These are phyloP conservation scores for Termitomyces sp. DNA, from an alignment of 768 basidiomycete genomes.

Conservation along the genomic window DNA sequence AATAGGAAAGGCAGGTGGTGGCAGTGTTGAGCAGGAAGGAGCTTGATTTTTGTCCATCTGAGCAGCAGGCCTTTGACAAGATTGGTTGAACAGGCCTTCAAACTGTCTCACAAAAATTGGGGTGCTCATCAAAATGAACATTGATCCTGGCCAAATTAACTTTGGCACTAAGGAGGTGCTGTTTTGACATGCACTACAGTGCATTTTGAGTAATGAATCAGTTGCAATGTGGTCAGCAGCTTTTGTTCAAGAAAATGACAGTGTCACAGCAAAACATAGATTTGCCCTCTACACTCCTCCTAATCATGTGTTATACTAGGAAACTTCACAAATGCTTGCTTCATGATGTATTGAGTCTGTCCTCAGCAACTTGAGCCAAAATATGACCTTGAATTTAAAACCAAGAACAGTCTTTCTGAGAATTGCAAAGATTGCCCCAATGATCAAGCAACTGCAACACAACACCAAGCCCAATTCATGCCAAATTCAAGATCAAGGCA, in stretches of 20 bases:
- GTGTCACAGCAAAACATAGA: neutral
- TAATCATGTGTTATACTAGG: neutral
- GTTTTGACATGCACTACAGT: no score
- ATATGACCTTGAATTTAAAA: neutral
- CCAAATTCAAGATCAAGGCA: neutral
- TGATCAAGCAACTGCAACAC: neutral
- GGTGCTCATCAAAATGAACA: no score
- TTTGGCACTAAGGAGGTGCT: no score
- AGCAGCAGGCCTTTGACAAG: no score
- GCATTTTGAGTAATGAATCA: no score
- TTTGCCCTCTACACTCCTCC: neutral
- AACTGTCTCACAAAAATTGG: no score
- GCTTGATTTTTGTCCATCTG: no score
- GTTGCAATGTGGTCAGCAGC: neutral
- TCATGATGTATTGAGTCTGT: neutral
- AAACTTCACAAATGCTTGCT: neutral
- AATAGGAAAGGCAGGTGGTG: neutral
- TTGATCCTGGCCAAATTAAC: no score
- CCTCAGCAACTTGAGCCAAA: neutral
- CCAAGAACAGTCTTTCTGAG: neutral
- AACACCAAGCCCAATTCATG: neutral
- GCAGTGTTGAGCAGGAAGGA: neutral
- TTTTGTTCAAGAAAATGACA: neutral
- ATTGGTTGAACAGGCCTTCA: no score
- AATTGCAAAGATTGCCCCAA: neutral